phyloP scores from a whole-genome alignment of 1,139 yeast species.

The Sugiyamaella neomexicana region DNA sequence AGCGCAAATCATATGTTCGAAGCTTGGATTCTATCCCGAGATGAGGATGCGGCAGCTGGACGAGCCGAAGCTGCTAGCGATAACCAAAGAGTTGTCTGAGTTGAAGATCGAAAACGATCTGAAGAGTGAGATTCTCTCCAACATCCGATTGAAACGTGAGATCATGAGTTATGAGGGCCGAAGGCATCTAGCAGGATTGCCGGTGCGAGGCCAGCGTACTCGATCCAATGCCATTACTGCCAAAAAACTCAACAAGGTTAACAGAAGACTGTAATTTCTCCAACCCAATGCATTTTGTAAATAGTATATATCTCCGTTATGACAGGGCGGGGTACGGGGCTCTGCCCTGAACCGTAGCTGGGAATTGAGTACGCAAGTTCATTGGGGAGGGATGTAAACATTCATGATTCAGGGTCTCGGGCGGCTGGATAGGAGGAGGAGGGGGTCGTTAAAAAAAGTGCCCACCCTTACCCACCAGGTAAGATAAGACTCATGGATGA shows the following conservation, averaged over 20 bases:
- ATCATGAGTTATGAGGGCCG: constrained; percentile 87
- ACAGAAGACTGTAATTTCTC: constrained; percentile 53
- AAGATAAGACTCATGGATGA: constrained; percentile 13
- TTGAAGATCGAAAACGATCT: constrained; percentile 85
- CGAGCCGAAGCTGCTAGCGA: constrained; percentile 82
- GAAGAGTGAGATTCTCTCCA: constrained; percentile 71
- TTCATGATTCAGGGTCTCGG: too few species aligned
- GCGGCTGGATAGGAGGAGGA: not conserved
- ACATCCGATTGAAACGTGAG: constrained; percentile 75
- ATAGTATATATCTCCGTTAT: not conserved
- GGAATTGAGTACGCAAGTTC: too few species aligned
- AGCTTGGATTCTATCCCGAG: constrained; percentile 84
- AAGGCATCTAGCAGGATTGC: constrained; percentile 76
- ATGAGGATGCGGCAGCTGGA: constrained; percentile 93
- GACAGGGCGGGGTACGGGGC: not conserved
- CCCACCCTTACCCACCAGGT: constrained; percentile 5
- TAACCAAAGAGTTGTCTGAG: constrained; percentile 83
- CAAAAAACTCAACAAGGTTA: constrained; percentile 73
- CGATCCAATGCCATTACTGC: constrained; percentile 91
- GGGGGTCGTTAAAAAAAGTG: not conserved
- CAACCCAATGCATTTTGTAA: constrained; percentile 11
- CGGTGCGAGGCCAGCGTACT: constrained; percentile 93
- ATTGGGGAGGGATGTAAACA: too few species aligned
- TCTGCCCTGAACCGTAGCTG: constrained; percentile 5
- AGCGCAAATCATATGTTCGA: constrained; percentile 81